Conservation (phyloP, 1,284 basidiomycete genomes). For the Trametes polyzona region DNA sequence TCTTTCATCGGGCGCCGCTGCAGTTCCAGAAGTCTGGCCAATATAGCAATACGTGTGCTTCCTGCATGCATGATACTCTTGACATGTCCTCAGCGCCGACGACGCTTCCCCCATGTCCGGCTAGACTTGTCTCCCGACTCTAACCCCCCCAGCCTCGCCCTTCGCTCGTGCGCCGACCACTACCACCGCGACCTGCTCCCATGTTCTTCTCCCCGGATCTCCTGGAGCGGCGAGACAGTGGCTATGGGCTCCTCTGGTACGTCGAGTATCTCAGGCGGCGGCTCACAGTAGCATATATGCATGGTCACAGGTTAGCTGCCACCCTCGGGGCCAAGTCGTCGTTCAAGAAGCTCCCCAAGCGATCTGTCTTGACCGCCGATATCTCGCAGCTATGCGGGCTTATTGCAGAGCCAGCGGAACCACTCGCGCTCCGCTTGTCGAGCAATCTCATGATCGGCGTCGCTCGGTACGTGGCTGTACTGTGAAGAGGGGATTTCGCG, state of each 20-base stretch:
- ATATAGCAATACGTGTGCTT: not conserved
- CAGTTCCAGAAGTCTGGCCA: not conserved
- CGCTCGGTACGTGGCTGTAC: conserved; percentile 64
- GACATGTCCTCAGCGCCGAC: too few species aligned
- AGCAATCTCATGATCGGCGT: conserved; percentile 88
- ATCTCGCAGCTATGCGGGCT: conserved; percentile 79
- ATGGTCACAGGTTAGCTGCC: conserved; percentile 74
- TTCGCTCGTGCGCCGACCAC: not conserved
- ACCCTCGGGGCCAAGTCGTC: conserved; percentile 84
- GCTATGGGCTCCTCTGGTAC: conserved; percentile 81
- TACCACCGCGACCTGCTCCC: not conserved
- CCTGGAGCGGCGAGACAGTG: conserved; percentile 73
- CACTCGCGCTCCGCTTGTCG: conserved; percentile 81
- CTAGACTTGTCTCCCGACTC: too few species aligned
- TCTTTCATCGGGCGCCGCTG: not conserved
- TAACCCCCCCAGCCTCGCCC: not conserved
- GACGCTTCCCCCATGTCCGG: too few species aligned
- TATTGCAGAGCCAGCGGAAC: conserved; percentile 82
- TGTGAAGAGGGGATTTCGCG: conserved; percentile 8
- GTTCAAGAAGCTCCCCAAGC: conserved; percentile 81
- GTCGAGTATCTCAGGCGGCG: not conserved
- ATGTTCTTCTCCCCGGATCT: conserved; percentile 84
- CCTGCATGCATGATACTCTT: not conserved
- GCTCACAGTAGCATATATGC: not conserved
- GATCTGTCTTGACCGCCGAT: conserved; percentile 80